Conservation (phyloP, 768 basidiomycete genomes). For the Auriculariales sp. region DNA sequence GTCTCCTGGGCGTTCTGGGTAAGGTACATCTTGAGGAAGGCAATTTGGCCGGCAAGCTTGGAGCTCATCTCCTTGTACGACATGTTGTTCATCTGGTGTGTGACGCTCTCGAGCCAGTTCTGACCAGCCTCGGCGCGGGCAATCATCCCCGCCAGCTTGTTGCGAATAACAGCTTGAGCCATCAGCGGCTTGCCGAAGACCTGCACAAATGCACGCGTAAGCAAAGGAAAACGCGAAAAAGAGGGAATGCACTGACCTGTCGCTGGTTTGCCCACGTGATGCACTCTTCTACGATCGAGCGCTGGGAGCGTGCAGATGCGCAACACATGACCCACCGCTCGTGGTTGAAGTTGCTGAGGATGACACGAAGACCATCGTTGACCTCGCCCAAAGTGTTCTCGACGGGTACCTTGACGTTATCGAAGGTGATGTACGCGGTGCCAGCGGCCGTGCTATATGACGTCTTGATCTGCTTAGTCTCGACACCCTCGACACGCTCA, state of each 20-base stretch:
- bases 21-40: conserved; percentile 62
- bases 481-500: conserved; percentile 66
- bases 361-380: conserved; percentile 55
- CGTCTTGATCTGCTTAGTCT: conserved; percentile 79
- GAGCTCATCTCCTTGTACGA: conserved; percentile 59
- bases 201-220: not conserved
- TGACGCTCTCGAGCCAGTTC: conserved; percentile 77
- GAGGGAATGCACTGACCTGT: conserved; percentile 79
- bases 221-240: conserved; percentile 25
- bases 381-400: conserved; percentile 77
- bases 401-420: conserved; percentile 73
- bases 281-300: conserved; percentile 68
- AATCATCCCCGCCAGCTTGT: conserved; percentile 84
- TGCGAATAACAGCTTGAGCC: conserved; percentile 74
- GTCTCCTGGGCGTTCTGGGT: conserved; percentile 69
- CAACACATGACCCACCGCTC: conserved; percentile 90
- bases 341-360: conserved; percentile 68
- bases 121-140: conserved; percentile 69
- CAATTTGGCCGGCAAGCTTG: conserved; percentile 70
- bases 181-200: conserved; percentile 25
- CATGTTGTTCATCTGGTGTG: conserved; percentile 83
- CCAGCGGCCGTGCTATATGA: conserved; percentile 83
- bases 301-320: conserved; percentile 48
- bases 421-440: conserved; percentile 71
- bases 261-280: conserved; percentile 83